Base-by-base conservation (phyloP, 176 grass and related monocot species). In the Luzula sylvatica region DNA sequence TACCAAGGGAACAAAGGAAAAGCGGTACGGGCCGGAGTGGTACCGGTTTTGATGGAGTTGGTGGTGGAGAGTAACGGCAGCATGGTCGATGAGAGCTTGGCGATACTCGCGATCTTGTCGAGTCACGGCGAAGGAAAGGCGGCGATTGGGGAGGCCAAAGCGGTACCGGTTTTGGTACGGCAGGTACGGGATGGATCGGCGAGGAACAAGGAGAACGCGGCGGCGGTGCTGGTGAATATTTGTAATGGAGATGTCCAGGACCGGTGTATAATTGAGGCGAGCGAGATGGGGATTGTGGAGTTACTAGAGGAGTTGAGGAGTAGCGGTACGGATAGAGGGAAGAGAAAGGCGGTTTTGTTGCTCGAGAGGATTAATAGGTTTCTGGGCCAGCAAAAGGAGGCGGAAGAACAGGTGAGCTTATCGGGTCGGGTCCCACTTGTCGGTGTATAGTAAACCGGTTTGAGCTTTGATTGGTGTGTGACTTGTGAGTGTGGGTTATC, bases 1-100 rank as follows among this genome's bases (percentile, higher is more conserved):
- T 98, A 80, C 48, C 81, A 90, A 63, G 92, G 85, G 61, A 98
- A 98, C 84, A 90, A 87, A 52, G 68, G 81, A 16, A 90, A 80
- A 70, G 81, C 92, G 47, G 52, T 90, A 23, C 87, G 92, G 72
- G 81, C 85, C 54, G 85, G 92, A 52, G 50, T 87, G 18, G 56
- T 96, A 22, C 78, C 85, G 24, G 61, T 86, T 67, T 70, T 89
- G 15, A 58, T 96, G 41, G 77, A 78, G 15, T 68, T 89, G 50
- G 48, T 89, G 47, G 39, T 21, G 21, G 78, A 82, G 46, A 76
- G 59, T 46, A 77, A 81, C 70, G 68, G 40, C 40, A 65, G 67
- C 13, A 82, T 96, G 85, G 58, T 86, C 41, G 81, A 98, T 48
- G 85, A 90, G 53, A 81, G 85, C 19, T 71, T 98, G 56, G 92